Percentiles rank a stretch among this genome's conserved stretches.
Evolutionary conservation across 345 rosid genomes (phyloP).

Genomic region (Eucalyptus pauciflora): DNA sequence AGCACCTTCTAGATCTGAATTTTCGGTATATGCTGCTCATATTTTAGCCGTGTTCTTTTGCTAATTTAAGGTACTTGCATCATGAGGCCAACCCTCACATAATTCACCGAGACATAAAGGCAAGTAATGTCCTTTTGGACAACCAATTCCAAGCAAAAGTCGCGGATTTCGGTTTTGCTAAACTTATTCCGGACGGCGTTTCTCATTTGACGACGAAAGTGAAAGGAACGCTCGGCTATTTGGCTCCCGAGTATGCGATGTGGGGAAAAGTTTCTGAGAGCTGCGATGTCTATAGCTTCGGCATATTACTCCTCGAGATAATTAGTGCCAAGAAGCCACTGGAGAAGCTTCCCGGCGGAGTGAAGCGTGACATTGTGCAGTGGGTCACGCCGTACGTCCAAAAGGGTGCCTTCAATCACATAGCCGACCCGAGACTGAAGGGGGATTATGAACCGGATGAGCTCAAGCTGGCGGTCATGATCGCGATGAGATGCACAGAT

Average conservation of each 20-base stretch:
- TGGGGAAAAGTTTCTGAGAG: constrained; percentile 66
- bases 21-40: not conserved
- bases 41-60: not conserved
- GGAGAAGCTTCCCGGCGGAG: constrained; percentile 44
- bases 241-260: constrained; percentile 80
- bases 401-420: constrained; percentile 34
- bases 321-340: constrained; percentile 45
- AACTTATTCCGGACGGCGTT: constrained; percentile 52
- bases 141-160: constrained; percentile 44
- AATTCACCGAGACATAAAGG: constrained; percentile 62
- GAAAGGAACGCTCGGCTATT: constrained; percentile 57
- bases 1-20: not conserved
- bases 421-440: constrained; percentile 39
- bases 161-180: constrained; percentile 70
- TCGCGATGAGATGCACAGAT: constrained; percentile 39
- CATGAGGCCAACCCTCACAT: constrained; percentile 58
- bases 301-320: constrained; percentile 44
- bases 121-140: constrained; percentile 56
- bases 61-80: constrained; percentile 42
- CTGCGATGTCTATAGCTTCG: constrained; percentile 68
- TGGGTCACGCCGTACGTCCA: constrained; percentile 45
- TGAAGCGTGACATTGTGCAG: constrained; percentile 44
- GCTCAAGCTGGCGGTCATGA: constrained; percentile 15
- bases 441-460: constrained; percentile 28
- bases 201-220: constrained; percentile 57